Evolutionary conservation across 2,329 filamentous ascomycete species (phyloP).

Genomic region (Aspergillus sp.): DNA sequence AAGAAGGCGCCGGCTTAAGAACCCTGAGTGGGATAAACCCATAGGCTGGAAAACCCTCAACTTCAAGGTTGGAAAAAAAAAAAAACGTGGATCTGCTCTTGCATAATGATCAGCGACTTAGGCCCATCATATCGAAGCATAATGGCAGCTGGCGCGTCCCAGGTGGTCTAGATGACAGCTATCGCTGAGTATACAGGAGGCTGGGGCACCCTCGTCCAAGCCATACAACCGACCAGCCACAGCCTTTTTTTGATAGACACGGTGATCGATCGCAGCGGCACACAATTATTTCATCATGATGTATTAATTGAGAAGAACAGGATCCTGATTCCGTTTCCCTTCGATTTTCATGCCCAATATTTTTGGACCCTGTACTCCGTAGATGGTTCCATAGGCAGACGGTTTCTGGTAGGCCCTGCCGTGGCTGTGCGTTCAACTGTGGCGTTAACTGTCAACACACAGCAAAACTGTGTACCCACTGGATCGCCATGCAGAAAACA

Average conservation of each 20-base stretch:
- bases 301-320: background rate
- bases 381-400: background rate
- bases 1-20: constrained; percentile 9
- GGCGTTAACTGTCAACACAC: background rate
- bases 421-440: constrained; percentile 1
- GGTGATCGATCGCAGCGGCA: constrained; percentile 5
- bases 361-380: background rate
- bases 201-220: constrained; percentile 16
- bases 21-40: background rate
- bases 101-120: constrained; percentile 18
- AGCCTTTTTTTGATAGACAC: constrained; percentile 11
- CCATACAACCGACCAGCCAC: constrained; percentile 16
- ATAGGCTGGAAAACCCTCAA: constrained; percentile 1
- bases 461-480: background rate
- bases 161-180: constrained; percentile 14
- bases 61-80: background rate
- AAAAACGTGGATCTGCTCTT: constrained; percentile 3
- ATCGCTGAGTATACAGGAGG: constrained; percentile 19
- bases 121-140: constrained; percentile 15
- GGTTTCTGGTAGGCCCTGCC: background rate
- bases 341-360: background rate
- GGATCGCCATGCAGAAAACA: background rate
- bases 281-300: constrained; percentile 4
- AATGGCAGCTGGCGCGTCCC: constrained; percentile 20
- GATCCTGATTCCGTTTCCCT: background rate